Conservation (phyloP, 2,329 filamentous ascomycete genomes). For the Cercospora sp. region DNA sequence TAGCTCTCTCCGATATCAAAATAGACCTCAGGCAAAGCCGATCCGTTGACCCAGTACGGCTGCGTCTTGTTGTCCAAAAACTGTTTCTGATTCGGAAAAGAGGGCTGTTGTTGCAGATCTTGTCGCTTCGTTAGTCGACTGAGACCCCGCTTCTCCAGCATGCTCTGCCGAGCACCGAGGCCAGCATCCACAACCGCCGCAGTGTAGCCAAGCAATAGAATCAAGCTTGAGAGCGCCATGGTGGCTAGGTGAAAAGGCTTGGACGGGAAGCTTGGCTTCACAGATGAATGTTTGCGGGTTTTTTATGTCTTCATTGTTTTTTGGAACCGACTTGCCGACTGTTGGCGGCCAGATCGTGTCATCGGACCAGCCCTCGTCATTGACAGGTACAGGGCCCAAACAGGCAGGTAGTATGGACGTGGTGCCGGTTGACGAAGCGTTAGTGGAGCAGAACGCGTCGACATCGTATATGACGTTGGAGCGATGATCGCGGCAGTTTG, state of each 20-base stretch:
- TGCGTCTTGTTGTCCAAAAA: conserved; percentile 16
- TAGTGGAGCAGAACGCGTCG: background rate
- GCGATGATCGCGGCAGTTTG: background rate
- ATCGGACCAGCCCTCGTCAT: background rate
- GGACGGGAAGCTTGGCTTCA: background rate
- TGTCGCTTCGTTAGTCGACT: background rate
- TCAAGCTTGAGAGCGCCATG: conserved; percentile 10
- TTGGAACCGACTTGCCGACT: background rate
- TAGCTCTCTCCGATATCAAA: conserved; percentile 40
- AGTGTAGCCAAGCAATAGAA: background rate
- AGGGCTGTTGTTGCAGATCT: background rate
- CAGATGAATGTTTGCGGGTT: background rate
- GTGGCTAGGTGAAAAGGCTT: background rate
- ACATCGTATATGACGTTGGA: background rate
- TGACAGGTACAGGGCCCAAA: background rate
- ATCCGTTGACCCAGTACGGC: conserved; percentile 28
- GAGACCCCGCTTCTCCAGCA: background rate
- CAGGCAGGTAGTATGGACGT: background rate
- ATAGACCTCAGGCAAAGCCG: conserved; percentile 34
- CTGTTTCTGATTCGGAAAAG: conserved; percentile 5
- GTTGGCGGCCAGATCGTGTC: background rate
- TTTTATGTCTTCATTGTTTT: background rate
- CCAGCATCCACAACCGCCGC: background rate
- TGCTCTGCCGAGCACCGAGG: background rate
- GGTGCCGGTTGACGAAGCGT: background rate